phyloP scores from a whole-genome alignment of 1,284 basidiomycete species.

The Ustilago esculenta region DNA sequence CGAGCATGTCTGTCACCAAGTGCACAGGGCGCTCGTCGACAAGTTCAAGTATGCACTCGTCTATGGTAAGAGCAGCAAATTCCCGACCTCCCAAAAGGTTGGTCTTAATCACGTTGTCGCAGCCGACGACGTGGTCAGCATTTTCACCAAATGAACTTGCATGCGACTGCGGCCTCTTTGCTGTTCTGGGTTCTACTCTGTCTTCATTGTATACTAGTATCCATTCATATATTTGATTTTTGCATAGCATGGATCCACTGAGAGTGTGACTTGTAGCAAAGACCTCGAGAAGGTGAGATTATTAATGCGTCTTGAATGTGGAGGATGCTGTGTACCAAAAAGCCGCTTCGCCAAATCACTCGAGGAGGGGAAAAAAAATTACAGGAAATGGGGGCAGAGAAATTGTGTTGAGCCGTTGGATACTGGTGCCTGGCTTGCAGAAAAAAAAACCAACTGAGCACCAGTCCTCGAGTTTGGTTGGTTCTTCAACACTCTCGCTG shows the following conservation, averaged over 20 bases:
- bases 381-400: not conserved
- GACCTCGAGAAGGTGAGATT: no score
- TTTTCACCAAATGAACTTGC: slow-evolving; percentile 54
- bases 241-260: no score
- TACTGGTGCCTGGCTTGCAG: no score
- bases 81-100: slow-evolving; percentile 66
- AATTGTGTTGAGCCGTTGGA: not conserved
- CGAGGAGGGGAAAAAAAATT: slow-evolving; percentile 3
- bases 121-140: slow-evolving; percentile 89
- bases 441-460: not conserved
- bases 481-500: not conserved
- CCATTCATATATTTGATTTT: slow-evolving; percentile 26
- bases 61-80: slow-evolving; percentile 62
- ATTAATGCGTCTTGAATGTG: no score
- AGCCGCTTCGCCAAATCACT: no score
- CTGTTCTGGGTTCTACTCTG: not conserved
- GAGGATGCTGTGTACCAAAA: not conserved
- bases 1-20: slow-evolving; percentile 74
- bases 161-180: not conserved
- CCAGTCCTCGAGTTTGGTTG: no score
- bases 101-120: slow-evolving; percentile 86
- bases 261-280: no score
- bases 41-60: slow-evolving; percentile 72
- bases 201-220: slow-evolving; percentile 32
- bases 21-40: slow-evolving; percentile 85